Evolutionary conservation across 495 filamentous ascomycete species (phyloP).

Genomic region (Hypoxylon crocopeplum): DNA sequence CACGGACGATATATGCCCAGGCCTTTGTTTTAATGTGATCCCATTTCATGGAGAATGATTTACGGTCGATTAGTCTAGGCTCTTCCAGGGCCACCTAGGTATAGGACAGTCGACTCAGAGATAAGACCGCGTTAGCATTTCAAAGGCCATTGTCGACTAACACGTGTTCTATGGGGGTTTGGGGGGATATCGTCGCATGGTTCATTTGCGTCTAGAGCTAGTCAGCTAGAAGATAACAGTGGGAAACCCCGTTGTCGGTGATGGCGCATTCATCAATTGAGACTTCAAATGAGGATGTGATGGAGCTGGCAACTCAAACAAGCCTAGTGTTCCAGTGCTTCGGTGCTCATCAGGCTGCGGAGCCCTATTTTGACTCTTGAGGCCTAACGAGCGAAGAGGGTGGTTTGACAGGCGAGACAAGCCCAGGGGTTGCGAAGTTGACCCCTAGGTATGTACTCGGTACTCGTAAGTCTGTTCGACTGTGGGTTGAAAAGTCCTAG

Average conservation of each 20-base stretch:
- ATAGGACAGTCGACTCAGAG: not conserved
- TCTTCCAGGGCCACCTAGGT: conserved; percentile 1
- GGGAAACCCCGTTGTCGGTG: too few species aligned
- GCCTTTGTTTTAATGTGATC: not conserved
- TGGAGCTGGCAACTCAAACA: not conserved
- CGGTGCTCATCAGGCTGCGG: conserved; percentile 23
- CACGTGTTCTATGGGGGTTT: not conserved
- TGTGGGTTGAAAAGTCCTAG: conserved; percentile 4
- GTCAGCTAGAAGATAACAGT: conserved; percentile 1
- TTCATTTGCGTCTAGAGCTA: not conserved
- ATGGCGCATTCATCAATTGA: conserved; percentile 1
- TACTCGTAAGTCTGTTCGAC: conserved; percentile 8
- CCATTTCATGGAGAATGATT: conserved; percentile 1
- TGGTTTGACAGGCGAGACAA: conserved; percentile 25
- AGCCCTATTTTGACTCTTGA: conserved; percentile 6
- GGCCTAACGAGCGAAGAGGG: conserved; percentile 21
- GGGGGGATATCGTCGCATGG: not conserved
- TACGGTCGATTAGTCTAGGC: not conserved
- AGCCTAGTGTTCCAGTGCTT: too few species aligned
- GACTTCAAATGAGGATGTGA: not conserved
- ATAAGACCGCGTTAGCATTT: not conserved
- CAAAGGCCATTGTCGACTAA: not conserved
- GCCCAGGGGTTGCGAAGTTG: conserved; percentile 7
- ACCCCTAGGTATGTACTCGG: conserved; percentile 2
- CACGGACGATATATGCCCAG: not conserved